Base-by-base conservation (phyloP, 345 rosid genomes). In the Noccaea bulbosa region DNA sequence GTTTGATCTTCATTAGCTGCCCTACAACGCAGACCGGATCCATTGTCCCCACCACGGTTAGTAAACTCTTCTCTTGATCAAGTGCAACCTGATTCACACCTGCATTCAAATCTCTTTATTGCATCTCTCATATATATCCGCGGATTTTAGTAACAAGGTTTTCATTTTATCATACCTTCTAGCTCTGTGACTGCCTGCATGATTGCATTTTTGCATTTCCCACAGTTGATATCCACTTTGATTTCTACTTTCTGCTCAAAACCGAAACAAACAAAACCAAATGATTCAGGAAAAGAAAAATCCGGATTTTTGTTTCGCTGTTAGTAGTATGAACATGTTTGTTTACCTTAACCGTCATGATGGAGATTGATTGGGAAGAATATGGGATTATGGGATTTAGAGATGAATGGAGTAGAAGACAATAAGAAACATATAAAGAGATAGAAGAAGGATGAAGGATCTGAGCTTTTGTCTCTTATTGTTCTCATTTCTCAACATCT, bases 21-120 rank as follows among this genome's bases (percentile, higher is more conserved):
- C 1, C 52, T 7, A 8, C 67, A 3, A 76, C 16, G 47, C 75
- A 76, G 4, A 75, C 59, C 0, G 79, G 75, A 34, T 76, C 79
- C 79, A 76, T 76, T 12, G 79, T 69, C 7, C 79, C 79, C 10
- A 76, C 79, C 62, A 69, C 79, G 1, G 79, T 76, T 9, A 76
- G 75, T 65, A 76, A 39, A 10, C 65, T 62, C 70, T 69, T 76
- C 55, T 76, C 75, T 30, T 47, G 34, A 76, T 76, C 79, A 6
- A 76, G 27, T 14, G 59, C 10, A 49, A 76, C 75, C 9, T 39
- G 53, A 56, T 76, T 48, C 14, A 76, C 60, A 69, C 79, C 79
- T 75, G 74, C 70, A 55, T 46, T 38, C 37, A 62, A 50, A 24
- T 43, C 45, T 37, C 49, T 52, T 6, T 3, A 16, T 27, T 48